Base-by-base conservation (phyloP, 106 monocot species). In the Gastrodia elata region DNA sequence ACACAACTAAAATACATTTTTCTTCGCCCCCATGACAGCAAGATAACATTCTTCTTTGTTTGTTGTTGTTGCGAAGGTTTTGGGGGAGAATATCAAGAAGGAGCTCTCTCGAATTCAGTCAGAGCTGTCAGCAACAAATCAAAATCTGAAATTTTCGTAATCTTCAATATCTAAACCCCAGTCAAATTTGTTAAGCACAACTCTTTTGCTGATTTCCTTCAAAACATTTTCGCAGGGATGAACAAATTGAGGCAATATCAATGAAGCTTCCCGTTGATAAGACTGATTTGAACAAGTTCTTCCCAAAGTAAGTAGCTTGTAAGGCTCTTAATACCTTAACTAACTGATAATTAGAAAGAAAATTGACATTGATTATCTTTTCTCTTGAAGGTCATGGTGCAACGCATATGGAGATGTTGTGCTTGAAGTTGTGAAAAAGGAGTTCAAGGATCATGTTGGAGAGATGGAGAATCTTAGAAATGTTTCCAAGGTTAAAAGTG, bases 61-160 rank as follows among this genome's bases (percentile, higher is more conserved):
- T 22, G 10, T 22, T 40, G 37, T 2, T 44, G n/a, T n/a, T n/a
- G n/a, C n/a, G 3, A 44, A 72, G 72, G 72, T 49, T 52, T 75
- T 84, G 39, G 91, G 81, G 1, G 88, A 88, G 34, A 92, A 83
- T 71, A 92, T 88, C 77, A 91, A 88, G 77, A 88, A 84, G 75
- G 91, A 92, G 80, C 88, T 94, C 10, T 70, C 82, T 64, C 68
- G 72, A 26, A 78, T 78, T 28, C 69, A 40, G 25, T 44, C 78
- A 9, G 78, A 78, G 65, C 35, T 65, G 42, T 72, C 72, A 25
- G 42, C 64, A 27, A 72, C 71, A 9, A 58, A 65, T 64, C 65
- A 61, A 18, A 78, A 73, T 8, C n/a, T 78, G 15, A 43, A 73
- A 38, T 73, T 67, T 13, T 65, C 72, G 78, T 78, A 49, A 64